Conservation (phyloP, 192 early-diverging fungal genomes). For the Piromyces finnis region DNA sequence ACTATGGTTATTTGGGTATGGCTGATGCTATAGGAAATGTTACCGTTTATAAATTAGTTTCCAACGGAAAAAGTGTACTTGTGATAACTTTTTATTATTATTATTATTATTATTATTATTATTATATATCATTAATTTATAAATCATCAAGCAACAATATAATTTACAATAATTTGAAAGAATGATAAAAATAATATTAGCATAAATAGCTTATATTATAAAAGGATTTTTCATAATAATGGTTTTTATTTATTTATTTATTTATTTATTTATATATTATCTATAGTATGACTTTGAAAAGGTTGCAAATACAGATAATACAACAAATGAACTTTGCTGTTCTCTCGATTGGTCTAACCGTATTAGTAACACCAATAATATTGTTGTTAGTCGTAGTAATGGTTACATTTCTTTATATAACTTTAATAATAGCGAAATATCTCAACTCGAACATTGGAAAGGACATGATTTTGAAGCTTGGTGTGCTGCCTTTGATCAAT, state of each 20-base stretch:
- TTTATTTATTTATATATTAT: slow-evolving; percentile 13
- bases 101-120: too few species aligned
- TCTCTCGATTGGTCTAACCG: slow-evolving; percentile 84
- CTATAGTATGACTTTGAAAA: slow-evolving; percentile 12
- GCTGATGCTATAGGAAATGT: not conserved
- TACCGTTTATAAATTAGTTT: not conserved
- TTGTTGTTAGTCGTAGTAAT: slow-evolving; percentile 61
- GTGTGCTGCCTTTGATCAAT: slow-evolving; percentile 80
- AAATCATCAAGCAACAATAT: too few species aligned
- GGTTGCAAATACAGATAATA: slow-evolving; percentile 13
- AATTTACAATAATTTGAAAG: too few species aligned
- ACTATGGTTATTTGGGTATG: not conserved
- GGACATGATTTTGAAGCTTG: slow-evolving; percentile 86
- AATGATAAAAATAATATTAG: too few species aligned
- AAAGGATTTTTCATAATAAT: too few species aligned
- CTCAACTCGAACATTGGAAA: slow-evolving; percentile 33
- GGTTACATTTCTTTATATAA: slow-evolving; percentile 40
- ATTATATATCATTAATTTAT: too few species aligned
- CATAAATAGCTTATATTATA: too few species aligned
- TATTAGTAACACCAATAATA: slow-evolving; percentile 7
- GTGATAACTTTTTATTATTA: slow-evolving; percentile 5
- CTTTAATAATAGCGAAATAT: slow-evolving; percentile 14
- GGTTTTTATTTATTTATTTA: not conserved
- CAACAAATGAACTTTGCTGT: slow-evolving; percentile 46
- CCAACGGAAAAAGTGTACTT: slow-evolving; percentile 51